phyloP scores from a whole-genome alignment of 140 eudicot species.

The Erigeron philadelphicus region DNA sequence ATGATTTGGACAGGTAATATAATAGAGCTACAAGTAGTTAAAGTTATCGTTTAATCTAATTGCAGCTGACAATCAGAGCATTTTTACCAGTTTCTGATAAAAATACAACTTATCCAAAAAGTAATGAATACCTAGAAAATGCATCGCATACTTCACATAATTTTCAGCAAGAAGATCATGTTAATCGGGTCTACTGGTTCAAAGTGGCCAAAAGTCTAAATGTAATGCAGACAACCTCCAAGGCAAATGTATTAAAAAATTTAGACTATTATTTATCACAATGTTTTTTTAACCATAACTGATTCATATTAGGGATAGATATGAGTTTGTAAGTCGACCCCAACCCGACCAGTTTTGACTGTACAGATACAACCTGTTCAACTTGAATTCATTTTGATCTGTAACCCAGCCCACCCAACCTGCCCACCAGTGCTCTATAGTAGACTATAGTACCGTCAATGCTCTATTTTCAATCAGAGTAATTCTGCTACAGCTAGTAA shows the following conservation, averaged over 20 bases:
- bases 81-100: neutral
- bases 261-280: neutral
- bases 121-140: neutral
- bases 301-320: too few species aligned
- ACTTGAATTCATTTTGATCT: neutral
- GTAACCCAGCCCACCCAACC: neutral
- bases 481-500: slow-evolving; percentile 68
- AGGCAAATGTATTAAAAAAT: neutral
- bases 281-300: too few species aligned
- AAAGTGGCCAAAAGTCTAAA: neutral
- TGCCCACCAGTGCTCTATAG: neutral
- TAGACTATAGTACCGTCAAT: slow-evolving; percentile 39
- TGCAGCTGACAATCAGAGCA: neutral
- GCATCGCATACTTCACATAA: neutral
- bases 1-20: neutral
- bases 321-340: neutral
- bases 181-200: neutral
- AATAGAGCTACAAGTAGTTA: neutral
- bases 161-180: neutral
- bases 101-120: neutral
- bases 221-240: neutral
- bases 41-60: neutral
- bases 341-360: neutral
- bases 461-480: slow-evolving; percentile 74
- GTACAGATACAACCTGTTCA: neutral